Evolutionary conservation across 2,329 filamentous ascomycete genomes (phyloP), one percentile per base, ranked within the genome.

Genomic region (Immersiporthe knoxdaviesiana): DNA sequence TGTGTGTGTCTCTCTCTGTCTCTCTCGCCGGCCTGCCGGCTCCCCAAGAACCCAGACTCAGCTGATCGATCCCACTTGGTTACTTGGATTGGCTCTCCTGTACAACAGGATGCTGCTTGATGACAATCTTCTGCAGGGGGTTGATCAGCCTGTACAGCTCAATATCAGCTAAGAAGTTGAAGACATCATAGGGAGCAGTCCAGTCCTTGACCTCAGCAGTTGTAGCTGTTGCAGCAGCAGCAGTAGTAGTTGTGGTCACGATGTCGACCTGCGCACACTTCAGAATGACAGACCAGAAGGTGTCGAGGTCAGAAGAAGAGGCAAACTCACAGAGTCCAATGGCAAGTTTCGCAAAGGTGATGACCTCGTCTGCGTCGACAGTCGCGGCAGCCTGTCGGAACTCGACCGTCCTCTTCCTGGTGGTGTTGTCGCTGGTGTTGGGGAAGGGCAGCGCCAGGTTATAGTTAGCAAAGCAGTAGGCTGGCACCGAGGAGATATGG

Each of bases 331-430:
- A 60, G 2, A 66, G 32, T 11, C 64, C 54, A 18, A 66, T 18
- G 5, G 21, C 44, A 3, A 66, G 14, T 30, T 60, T 37, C 3
- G 52, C 24, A 41, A 66, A 60, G 32, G 27, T 10, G 21, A 35
- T 24, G 14, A 66, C 44, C 11, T 59, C 64, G 2, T 47, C 27
- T 47, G 52, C 64, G 6, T 66, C 32, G 7, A 66, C 8, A 8
- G 52, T 59, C 11, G 16, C 63, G 35, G 63, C 32, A 5, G 50
- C 50, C 63, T 65, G 63, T 21, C 32, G 63, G 35, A 65, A 65
- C 35, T 65, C 50, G 32, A 58, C 16, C 10, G 63, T 58, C 14
- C n/a, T 58, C 18, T 41, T 58, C 18, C 59, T 65, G 1, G 24
- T 41, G 32, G n/a, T 14, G 27, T 24, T 16, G 11, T 50, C 2